phyloP scores from a whole-genome alignment of 176 grass and related monocot species.

The Carex littledalei region DNA sequence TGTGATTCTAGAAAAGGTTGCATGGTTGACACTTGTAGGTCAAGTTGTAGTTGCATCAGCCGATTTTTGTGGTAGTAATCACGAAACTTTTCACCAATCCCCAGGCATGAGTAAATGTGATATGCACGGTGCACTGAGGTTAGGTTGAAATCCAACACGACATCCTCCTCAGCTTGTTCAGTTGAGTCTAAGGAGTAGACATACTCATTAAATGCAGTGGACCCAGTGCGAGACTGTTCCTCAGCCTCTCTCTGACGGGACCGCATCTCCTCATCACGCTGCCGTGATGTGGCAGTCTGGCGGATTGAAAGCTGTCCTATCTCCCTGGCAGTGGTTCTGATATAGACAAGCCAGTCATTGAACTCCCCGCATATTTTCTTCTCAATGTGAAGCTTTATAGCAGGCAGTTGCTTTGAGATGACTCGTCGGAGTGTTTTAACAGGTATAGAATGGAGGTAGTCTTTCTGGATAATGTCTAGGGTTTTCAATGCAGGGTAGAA shows the following conservation, averaged over 20 bases:
- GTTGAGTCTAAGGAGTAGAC: slow-evolving; percentile 54
- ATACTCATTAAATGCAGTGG: slow-evolving; percentile 36
- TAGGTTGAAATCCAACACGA: slow-evolving; percentile 56
- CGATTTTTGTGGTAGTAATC: slow-evolving; percentile 71
- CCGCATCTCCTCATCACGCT: slow-evolving; percentile 46
- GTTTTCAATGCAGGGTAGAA: slow-evolving; percentile 60
- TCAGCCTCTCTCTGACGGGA: slow-evolving; percentile 61
- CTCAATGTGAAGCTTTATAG: slow-evolving; percentile 63
- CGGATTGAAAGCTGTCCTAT: slow-evolving; percentile 64
- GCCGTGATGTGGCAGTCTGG: slow-evolving; percentile 39
- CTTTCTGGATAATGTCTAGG: slow-evolving; percentile 67
- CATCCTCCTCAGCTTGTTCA: slow-evolving; percentile 47
- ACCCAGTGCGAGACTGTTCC: slow-evolving; percentile 42
- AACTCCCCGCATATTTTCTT: slow-evolving; percentile 72
- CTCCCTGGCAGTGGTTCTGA: slow-evolving; percentile 54
- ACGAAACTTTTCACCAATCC: slow-evolving; percentile 59
- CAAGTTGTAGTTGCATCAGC: slow-evolving; percentile 76
- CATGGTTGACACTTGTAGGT: slow-evolving; percentile 55
- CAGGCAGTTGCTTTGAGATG: slow-evolving; percentile 59
- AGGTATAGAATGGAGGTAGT: slow-evolving; percentile 52
- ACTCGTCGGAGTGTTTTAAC: slow-evolving; percentile 51
- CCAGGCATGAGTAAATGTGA: slow-evolving; percentile 47
- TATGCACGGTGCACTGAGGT: slow-evolving; percentile 57
- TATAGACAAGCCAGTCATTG: slow-evolving; percentile 73
- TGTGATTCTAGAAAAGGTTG: slow-evolving; percentile 71